A percentile compares a stretch with the other conserved stretches of the same genome.
Evolutionary conservation across 352 stramenopile genomes (phyloP).

Genomic region (Globisporangium splendens): DNA sequence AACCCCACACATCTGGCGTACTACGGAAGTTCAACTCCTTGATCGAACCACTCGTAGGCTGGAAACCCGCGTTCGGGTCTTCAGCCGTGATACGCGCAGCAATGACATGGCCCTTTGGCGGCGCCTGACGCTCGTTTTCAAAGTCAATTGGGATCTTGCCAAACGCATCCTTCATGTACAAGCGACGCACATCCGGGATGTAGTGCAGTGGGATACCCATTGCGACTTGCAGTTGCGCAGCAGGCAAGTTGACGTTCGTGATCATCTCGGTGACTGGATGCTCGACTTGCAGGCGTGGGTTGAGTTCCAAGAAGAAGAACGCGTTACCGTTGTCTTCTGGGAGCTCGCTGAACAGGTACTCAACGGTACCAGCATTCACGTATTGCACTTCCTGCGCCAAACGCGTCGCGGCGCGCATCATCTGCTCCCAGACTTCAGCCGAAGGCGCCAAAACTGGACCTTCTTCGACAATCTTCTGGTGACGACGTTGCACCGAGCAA

Average conservation of each 20-base stretch:
- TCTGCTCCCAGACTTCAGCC: conserved; percentile 95
- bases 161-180: conserved; percentile 96
- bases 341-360: conserved; percentile 99
- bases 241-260: conserved; percentile 96
- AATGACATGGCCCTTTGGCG: conserved; percentile 95
- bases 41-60: conserved; percentile 96
- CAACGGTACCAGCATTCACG: conserved; percentile 98
- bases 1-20: conserved; percentile 99
- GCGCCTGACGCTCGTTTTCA: conserved; percentile 75
- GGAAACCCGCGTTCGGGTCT: conserved; percentile 99
- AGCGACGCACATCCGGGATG: conserved; percentile 97
- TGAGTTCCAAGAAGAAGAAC: conserved; percentile 99
- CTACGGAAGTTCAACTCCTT: conserved; percentile 99
- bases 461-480: conserved; percentile 99
- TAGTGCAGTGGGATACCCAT: conserved; percentile 99
- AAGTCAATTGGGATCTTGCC: conserved; percentile 96
- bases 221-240: conserved; percentile 96
- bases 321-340: conserved; percentile 87
- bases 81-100: conserved; percentile 99
- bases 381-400: conserved; percentile 99
- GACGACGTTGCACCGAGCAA: conserved; percentile 98
- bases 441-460: conserved; percentile 92
- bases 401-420: conserved; percentile 96
- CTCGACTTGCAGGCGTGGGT: conserved; percentile 98
- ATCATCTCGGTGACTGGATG: conserved; percentile 99